Base-by-base conservation (phyloP, 768 basidiomycete genomes). In the Boletales sp. region DNA sequence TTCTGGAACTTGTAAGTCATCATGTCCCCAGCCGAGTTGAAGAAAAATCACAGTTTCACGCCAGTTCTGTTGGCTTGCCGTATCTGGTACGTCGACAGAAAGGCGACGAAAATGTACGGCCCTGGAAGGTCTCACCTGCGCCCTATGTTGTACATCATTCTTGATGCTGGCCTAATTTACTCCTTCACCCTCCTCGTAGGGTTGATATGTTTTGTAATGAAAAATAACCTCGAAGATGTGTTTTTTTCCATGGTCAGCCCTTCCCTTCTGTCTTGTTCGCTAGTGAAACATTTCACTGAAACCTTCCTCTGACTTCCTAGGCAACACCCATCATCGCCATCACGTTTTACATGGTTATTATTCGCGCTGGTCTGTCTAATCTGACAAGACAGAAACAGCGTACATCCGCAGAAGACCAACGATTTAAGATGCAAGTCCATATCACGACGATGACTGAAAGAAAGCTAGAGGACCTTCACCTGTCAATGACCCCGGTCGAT, bases 311-410 rank as follows among this genome's bases (percentile, higher is more conserved):
- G 29, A 13, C 34, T n/a, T 40, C n/a, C 30, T 24, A 72, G 72
- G 57, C 69, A 40, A 65, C 63, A 8, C 73, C 70, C 15, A 69
- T 73, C 47, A 73, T 73, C 45, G 69, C 67, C 6, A 74, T 75
- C 59, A 67, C 69, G 5, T 74, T 73, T 58, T 72, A 71, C 55
- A 69, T 74, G 71, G 68, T 74, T 40, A 72, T 73, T 32, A 63
- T 74, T 19, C 74, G 72, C 30, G 59, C 72, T 35, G 70, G 66
- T 0, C 14, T 66, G 30, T 40, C 50, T 17, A 44, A 35, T 32
- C 50, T 40, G 43, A 30, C 32, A 2, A 39, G 15, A 24, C 48
- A 43, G 21, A 7, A 10, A 8, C n/a, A 32, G 10, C 38, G 27
- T 9, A 2, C 43, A 4, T 29, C n/a, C 12, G 29, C 10, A 1